Evolutionary conservation across 805 yeast species (phyloP).

Genomic region (Saccharomyces cerevisiae): DNA sequence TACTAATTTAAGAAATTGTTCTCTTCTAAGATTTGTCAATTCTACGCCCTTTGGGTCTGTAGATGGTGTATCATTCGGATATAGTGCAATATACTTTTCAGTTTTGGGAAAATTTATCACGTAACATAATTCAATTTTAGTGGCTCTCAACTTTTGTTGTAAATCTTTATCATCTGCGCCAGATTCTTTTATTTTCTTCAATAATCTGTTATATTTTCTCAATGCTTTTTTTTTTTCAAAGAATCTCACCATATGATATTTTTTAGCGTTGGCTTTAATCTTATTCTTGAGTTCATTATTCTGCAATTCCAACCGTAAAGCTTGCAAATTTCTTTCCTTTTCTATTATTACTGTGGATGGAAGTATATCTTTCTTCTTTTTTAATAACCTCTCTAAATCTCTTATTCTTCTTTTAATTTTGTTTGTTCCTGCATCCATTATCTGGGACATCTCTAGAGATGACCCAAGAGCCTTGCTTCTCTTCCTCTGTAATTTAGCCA

Average conservation of each 20-base stretch:
- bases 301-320: constrained; percentile 50
- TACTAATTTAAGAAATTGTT: constrained; percentile 45
- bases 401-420: constrained; percentile 79
- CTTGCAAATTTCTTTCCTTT: constrained; percentile 68
- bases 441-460: constrained; percentile 32
- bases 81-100: constrained; percentile 72
- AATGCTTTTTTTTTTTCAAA: constrained; percentile 83
- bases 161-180: constrained; percentile 23
- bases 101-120: constrained; percentile 69
- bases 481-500: constrained; percentile 7
- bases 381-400: constrained; percentile 67
- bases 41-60: constrained; percentile 11
- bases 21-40: constrained; percentile 37
- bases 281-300: constrained; percentile 38
- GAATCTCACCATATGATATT: constrained; percentile 89
- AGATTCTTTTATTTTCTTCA: constrained; percentile 26
- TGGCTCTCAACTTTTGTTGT: constrained; percentile 38
- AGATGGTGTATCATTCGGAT: constrained; percentile 49
- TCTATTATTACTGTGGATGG: constrained; percentile 59
- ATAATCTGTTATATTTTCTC: constrained; percentile 50
- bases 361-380: constrained; percentile 43
- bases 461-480: constrained; percentile 14
- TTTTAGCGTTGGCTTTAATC: constrained; percentile 49
- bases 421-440: constrained; percentile 35
- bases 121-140: constrained; percentile 66